These are phyloP conservation scores for Xylaria sp. DNA, from an alignment of 2,329 filamentous ascomycete species.

Conservation along the genomic window DNA sequence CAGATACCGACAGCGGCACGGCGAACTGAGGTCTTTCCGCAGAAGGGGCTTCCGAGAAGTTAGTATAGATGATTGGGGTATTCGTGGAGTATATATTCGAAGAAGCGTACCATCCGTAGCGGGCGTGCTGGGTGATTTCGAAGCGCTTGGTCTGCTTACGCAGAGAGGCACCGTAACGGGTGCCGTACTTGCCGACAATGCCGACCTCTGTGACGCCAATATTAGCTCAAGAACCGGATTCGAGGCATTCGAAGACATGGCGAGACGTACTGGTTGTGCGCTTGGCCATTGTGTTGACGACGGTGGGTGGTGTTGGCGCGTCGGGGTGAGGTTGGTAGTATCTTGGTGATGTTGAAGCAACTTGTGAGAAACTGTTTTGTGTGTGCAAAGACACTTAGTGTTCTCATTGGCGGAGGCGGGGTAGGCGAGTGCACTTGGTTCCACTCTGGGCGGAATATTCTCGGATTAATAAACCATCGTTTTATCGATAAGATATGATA, in stretches of 20 bases:
- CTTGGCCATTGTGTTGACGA: constrained; percentile 38
- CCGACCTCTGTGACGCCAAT: constrained; percentile 59
- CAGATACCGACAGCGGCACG: constrained; percentile 94
- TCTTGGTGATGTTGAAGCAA: constrained; percentile 31
- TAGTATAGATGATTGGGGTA: constrained; percentile 17
- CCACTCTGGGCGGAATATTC: constrained; percentile 24
- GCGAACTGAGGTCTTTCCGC: constrained; percentile 89
- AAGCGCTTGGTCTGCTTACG: constrained; percentile 99
- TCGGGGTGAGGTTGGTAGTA: constrained; percentile 28
- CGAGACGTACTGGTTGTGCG: constrained; percentile 36
- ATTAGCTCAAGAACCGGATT: constrained; percentile 23
- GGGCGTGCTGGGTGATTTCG: constrained; percentile 98
- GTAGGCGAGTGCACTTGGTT: constrained; percentile 21
- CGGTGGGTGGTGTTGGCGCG: constrained; percentile 30
- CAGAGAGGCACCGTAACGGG: constrained; percentile 91
- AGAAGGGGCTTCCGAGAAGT: constrained; percentile 75
- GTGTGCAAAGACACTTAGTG: constrained; percentile 26
- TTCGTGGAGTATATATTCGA: constrained; percentile 7
- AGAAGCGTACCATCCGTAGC: constrained; percentile 65
- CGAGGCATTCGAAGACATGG: background rate
- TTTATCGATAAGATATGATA: constrained; percentile 6
- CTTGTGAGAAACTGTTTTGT: constrained; percentile 39
- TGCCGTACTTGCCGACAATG: constrained; percentile 41
- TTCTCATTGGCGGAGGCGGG: constrained; percentile 33
- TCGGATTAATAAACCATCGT: constrained; percentile 22